Evolutionary conservation across 1,284 basidiomycete species (phyloP).

Genomic region (Ceratobasidium sp.): DNA sequence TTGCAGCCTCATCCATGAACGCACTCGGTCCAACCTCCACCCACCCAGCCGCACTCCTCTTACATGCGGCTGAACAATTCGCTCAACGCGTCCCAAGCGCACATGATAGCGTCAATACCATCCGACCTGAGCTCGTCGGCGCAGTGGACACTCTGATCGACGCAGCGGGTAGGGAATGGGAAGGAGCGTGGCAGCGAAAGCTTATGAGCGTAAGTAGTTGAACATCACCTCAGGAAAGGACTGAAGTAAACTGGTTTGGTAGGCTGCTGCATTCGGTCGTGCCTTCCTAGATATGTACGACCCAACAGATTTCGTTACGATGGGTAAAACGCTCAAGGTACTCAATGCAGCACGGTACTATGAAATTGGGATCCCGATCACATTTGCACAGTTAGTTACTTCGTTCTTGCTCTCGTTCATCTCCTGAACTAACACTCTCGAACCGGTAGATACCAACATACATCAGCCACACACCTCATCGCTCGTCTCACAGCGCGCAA

Average conservation of each 20-base stretch:
- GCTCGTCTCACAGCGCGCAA: slow-evolving; percentile 87
- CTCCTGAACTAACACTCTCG: slow-evolving; percentile 13
- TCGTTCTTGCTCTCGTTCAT: not conserved
- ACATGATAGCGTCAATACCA: slow-evolving; percentile 91
- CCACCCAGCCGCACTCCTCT: slow-evolving; percentile 90
- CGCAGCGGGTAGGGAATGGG: slow-evolving; percentile 93
- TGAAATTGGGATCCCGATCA: slow-evolving; percentile 93
- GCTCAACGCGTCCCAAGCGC: slow-evolving; percentile 86
- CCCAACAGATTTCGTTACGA: slow-evolving; percentile 88
- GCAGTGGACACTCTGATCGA: slow-evolving; percentile 95
- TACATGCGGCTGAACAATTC: slow-evolving; percentile 93
- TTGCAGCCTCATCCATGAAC: slow-evolving; percentile 76
- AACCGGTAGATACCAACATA: slow-evolving; percentile 75
- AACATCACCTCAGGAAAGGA: slow-evolving; percentile 8
- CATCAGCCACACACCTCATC: slow-evolving; percentile 83
- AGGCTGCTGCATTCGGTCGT: slow-evolving; percentile 95
- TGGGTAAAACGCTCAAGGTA: slow-evolving; percentile 94
- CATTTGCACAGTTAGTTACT: slow-evolving; percentile 81
- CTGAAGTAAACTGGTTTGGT: too few species aligned
- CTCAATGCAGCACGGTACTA: slow-evolving; percentile 92
- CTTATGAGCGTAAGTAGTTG: slow-evolving; percentile 77
- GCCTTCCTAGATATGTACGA: slow-evolving; percentile 94
- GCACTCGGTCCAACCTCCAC: slow-evolving; percentile 94
- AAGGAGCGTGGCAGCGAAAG: slow-evolving; percentile 87
- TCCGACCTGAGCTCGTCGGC: slow-evolving; percentile 84